phyloP scores from a whole-genome alignment of 805 yeast genomes.

The Ogataea corticis region DNA sequence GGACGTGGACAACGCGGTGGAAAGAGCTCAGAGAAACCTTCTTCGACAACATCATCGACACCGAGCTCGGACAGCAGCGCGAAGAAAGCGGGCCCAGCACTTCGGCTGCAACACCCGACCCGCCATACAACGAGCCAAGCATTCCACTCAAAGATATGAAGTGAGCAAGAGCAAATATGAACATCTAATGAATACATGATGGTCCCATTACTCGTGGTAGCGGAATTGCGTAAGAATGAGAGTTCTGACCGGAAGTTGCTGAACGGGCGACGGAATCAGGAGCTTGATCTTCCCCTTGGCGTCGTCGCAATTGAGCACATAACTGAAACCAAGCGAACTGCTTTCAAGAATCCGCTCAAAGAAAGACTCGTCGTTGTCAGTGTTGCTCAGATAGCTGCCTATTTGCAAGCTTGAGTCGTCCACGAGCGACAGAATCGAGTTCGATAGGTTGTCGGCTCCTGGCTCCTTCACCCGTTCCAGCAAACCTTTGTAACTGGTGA shows the following conservation, averaged over 20 bases:
- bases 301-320: constrained; percentile 64
- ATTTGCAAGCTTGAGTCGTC: constrained; percentile 33
- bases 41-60: constrained; percentile 78
- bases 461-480: constrained; percentile 41
- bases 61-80: constrained; percentile 43
- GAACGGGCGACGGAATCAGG: constrained; percentile 84
- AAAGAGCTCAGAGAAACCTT: constrained; percentile 85
- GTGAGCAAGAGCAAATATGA: not conserved
- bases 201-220: constrained; percentile 63
- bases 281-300: constrained; percentile 65
- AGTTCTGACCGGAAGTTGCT: constrained; percentile 68
- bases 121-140: constrained; percentile 6
- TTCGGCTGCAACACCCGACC: constrained; percentile 14
- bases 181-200: not conserved
- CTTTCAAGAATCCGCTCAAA: constrained; percentile 17
- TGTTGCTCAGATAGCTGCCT: constrained; percentile 30
- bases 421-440: constrained; percentile 54
- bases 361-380: constrained; percentile 38
- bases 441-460: constrained; percentile 59
- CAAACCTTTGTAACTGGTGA: constrained; percentile 17
- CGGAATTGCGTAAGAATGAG: constrained; percentile 76
- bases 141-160: constrained; percentile 16
- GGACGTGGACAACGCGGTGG: constrained; percentile 92
- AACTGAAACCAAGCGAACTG: constrained; percentile 72
- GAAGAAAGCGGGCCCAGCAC: constrained; percentile 10